Evolutionary conservation across 805 yeast genomes (phyloP), one percentile per base, ranked within the genome.

Genomic region (Lipomyces spencermartinsiae): DNA sequence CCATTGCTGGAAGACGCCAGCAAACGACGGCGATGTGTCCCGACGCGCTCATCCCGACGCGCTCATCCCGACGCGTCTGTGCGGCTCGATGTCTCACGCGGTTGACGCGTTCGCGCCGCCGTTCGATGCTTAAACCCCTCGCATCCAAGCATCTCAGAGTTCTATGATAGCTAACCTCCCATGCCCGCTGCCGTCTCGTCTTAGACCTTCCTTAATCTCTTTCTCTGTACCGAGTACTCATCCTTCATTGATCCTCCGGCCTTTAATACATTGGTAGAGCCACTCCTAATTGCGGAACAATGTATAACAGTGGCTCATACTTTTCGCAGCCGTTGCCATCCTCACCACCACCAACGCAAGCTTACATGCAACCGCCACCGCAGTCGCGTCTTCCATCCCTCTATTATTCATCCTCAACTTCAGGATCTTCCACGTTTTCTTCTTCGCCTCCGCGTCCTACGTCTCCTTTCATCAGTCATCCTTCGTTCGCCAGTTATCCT

Each of bases 301-400:
- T 62, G 65, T 58, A 65, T 29, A 65, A 37, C 58, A 62, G 43
- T 22, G 61, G 53, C 34, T 60, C 57, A n/a, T 56, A 62, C 46
- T 57, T 39, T 46, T 10, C 59, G 39, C 60, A 63, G 29, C 67
- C 65, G 39, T 46, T 65, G 19, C 68, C 68, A 19, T 64, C 71
- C 6, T 67, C 71, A 4, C 68, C 71, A 37, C 71, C 71, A n/a
- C 69, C 37, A 29, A 10, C 67, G 59, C 63, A 60, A 6, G 25
- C 31, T 22, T 57, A 43, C 64, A 25, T 46, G 37, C 61, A 63
- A 31, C 55, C 59, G 14, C 62, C 64, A 16, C 61, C 61, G 19
- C 64, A 39, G 56, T n/a, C 65, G 35, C 59, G 58, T 35, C 61
- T 58, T 14, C 35, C 55, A 55, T 63, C 34, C 46, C 53, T 51